These are phyloP conservation scores for Echinochloa phyllopogon DNA, from an alignment of 176 grass and related monocot species.

Conservation along the genomic window DNA sequence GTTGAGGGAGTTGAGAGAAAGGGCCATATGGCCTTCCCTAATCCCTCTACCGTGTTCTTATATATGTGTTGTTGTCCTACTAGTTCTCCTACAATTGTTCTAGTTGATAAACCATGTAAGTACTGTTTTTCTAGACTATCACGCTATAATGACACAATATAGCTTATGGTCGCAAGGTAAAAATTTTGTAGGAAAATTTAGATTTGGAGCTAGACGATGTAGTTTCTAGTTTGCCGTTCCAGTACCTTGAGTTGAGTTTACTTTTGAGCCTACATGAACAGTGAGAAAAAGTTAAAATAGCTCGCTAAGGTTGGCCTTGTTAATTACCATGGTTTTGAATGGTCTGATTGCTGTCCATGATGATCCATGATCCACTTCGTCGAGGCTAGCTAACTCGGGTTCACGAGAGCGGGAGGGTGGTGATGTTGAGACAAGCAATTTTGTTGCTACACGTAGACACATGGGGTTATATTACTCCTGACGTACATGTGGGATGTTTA, in stretches of 20 bases:
- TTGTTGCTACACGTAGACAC: constrained; percentile 36
- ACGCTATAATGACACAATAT: too few relatives aligned
- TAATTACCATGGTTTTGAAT: neutral
- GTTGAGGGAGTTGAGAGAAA: too few relatives aligned
- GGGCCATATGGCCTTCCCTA: too few relatives aligned
- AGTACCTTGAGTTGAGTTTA: neutral
- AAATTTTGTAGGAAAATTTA: too few relatives aligned
- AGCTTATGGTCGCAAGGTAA: too few relatives aligned
- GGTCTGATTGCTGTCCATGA: neutral
- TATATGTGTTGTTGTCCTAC: too few relatives aligned
- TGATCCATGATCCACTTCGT: neutral
- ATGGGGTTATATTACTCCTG: constrained; percentile 20
- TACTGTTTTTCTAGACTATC: too few relatives aligned
- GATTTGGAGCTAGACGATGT: too few relatives aligned
- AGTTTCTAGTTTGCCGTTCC: neutral
- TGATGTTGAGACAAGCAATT: neutral
- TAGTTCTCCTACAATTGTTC: too few relatives aligned
- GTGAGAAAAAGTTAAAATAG: neutral
- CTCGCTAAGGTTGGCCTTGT: neutral
- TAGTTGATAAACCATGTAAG: too few relatives aligned
- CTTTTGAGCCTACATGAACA: neutral
- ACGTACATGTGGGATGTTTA: constrained; percentile 37
- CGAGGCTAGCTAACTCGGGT: neutral
- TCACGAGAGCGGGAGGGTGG: neutral
- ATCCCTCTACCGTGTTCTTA: too few relatives aligned